phyloP scores from a whole-genome alignment of 2,329 filamentous ascomycete species.

The Pseudogymnoascus verrucosus region DNA sequence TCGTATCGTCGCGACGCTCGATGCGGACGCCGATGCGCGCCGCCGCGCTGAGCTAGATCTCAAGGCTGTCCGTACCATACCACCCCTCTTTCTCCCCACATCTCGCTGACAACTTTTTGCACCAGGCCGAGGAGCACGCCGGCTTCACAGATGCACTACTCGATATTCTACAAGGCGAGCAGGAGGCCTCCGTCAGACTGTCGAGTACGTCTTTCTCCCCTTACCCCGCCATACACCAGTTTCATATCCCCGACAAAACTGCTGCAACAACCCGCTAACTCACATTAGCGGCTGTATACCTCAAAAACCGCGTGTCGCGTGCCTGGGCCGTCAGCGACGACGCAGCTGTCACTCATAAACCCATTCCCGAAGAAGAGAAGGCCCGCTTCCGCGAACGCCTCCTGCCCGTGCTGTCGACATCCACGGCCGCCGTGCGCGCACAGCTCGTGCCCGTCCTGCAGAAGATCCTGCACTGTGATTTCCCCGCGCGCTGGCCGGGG shows the following conservation, averaged over 20 bases:
- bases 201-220: constrained; percentile 59
- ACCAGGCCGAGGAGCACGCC: constrained; percentile 76
- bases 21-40: constrained; percentile 65
- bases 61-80: constrained; percentile 57
- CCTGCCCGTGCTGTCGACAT: constrained; percentile 77
- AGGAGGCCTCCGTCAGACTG: constrained; percentile 74
- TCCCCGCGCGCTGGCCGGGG: constrained; percentile 85
- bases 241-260: constrained; percentile 22
- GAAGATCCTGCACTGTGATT: constrained; percentile 93
- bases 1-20: constrained; percentile 70
- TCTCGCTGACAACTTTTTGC: constrained; percentile 15
- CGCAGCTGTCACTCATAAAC: constrained; percentile 54
- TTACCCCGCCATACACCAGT: constrained; percentile 22
- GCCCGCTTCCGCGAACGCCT: constrained; percentile 76
- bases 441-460: constrained; percentile 92
- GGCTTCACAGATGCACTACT: constrained; percentile 88
- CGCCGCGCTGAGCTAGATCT: constrained; percentile 72
- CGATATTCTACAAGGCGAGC: constrained; percentile 83
- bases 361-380: constrained; percentile 86
- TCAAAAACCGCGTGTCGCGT: constrained; percentile 94
- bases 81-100: constrained; percentile 14
- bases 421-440: constrained; percentile 73
- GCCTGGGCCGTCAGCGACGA: constrained; percentile 80
- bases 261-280: constrained; percentile 1
- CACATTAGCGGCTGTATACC: constrained; percentile 77